A percentile compares a stretch with the other conserved stretches of the same genome.
Conservation (phyloP, 176 grass and related monocot genomes). For the Tuctoria greenei region DNA sequence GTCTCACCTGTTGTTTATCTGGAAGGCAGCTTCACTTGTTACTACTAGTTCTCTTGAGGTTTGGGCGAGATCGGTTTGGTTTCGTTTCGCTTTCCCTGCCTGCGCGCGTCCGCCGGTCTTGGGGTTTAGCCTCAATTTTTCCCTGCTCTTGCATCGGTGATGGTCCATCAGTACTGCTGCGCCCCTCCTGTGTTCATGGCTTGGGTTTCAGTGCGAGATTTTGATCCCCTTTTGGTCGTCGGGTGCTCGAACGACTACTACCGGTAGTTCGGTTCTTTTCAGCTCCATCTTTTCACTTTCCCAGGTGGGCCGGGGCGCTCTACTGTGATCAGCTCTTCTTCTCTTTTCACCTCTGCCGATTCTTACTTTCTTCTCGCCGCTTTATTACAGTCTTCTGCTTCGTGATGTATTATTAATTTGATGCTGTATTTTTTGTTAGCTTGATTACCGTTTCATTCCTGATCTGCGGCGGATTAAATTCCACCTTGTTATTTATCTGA, state of each 20-base stretch:
- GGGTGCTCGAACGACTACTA: background rate
- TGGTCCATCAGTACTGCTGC: background rate
- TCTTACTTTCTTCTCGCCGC: background rate
- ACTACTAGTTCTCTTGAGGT: background rate
- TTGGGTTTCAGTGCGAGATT: background rate
- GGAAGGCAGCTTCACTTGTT: background rate
- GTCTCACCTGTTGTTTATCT: background rate
- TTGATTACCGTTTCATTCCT: constrained; percentile 11
- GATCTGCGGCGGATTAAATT: background rate
- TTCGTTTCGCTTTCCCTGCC: background rate
- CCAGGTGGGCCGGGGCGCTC: background rate
- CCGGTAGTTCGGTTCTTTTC: background rate
- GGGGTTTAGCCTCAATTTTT: background rate
- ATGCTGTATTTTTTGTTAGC: background rate
- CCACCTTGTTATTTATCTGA: background rate
- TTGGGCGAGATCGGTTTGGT: background rate
- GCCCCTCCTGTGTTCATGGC: background rate
- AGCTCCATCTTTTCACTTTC: background rate
- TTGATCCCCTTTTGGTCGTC: background rate
- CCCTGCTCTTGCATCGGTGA: background rate
- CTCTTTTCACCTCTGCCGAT: background rate
- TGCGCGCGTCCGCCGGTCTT: background rate
- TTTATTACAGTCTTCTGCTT: background rate
- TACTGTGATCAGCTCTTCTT: background rate
- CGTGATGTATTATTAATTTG: background rate